phyloP scores from a whole-genome alignment of 345 rosid species.

The Gossypium raimondii region DNA sequence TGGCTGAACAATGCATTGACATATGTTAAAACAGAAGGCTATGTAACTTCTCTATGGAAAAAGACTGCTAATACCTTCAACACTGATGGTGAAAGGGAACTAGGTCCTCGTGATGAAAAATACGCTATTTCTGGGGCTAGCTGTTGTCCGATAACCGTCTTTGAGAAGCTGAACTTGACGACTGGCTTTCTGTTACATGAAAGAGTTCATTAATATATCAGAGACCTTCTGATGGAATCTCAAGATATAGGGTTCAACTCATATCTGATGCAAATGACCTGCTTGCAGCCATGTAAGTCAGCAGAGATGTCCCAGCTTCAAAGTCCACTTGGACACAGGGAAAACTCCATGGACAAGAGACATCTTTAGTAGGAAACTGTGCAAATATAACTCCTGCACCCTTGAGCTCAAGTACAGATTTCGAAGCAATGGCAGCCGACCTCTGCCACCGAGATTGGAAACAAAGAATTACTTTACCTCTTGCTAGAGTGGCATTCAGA shows the following conservation, averaged over 20 bases:
- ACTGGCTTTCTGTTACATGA: slow-evolving; percentile 34
- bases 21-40: neutral
- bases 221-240: neutral
- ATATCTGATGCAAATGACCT: slow-evolving; percentile 22
- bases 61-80: slow-evolving; percentile 37
- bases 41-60: neutral
- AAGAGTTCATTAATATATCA: slow-evolving; percentile 13
- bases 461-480: slow-evolving; percentile 48
- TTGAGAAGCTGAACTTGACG: slow-evolving; percentile 39
- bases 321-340: slow-evolving; percentile 47
- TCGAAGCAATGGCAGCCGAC: slow-evolving; percentile 29
- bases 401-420: slow-evolving; percentile 29
- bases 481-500: slow-evolving; percentile 39
- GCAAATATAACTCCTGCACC: slow-evolving; percentile 49
- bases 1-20: slow-evolving; percentile 32
- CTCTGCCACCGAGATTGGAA: slow-evolving; percentile 48
- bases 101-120: slow-evolving; percentile 61
- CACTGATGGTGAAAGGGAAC: slow-evolving; percentile 47
- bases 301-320: slow-evolving; percentile 38
- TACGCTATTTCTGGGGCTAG: slow-evolving; percentile 49
- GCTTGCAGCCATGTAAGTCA: slow-evolving; percentile 36
- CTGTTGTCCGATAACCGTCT: slow-evolving; percentile 37
- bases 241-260: neutral
- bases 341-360: slow-evolving; percentile 27
- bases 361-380: slow-evolving; percentile 39